These are phyloP conservation scores for Crithidia sp. DNA, from an alignment of 208 protist genomes.

Conservation along the genomic window DNA sequence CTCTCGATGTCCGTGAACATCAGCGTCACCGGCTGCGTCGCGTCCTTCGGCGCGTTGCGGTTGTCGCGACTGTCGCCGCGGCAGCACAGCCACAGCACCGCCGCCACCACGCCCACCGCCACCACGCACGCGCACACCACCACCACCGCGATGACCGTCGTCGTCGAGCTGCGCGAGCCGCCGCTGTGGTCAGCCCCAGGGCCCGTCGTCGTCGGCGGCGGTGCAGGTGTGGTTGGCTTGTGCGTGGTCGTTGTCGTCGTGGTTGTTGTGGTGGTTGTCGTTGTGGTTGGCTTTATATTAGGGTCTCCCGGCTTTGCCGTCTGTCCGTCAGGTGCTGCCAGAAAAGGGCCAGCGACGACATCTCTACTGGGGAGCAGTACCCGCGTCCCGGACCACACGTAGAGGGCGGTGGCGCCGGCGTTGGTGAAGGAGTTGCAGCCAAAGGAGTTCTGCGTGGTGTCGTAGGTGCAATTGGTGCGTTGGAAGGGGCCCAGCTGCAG, in stretches of 20 bases:
- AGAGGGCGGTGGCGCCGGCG: constrained; percentile 4
- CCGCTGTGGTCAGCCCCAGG: neutral
- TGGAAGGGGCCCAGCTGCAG: constrained; percentile 23
- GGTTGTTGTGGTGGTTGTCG: too few species aligned
- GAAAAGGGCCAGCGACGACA: constrained; percentile 10
- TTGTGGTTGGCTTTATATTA: too few species aligned
- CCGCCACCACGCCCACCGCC: constrained; percentile 1
- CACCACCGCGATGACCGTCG: constrained; percentile 10
- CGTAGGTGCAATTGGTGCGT: constrained; percentile 8
- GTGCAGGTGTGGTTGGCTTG: neutral
- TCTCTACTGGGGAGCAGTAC: neutral
- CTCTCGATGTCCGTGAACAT: constrained; percentile 77
- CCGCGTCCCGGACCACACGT: constrained; percentile 12
- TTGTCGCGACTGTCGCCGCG: constrained; percentile 46
- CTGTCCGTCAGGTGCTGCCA: too few species aligned
- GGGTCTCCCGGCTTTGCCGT: too few species aligned
- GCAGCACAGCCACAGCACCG: constrained; percentile 23
- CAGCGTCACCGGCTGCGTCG: constrained; percentile 45
- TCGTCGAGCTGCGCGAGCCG: neutral
- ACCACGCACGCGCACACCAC: neutral
- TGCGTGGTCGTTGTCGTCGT: neutral
- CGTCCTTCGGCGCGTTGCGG: constrained; percentile 59
- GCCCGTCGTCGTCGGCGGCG: neutral
- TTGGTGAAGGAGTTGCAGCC: constrained; percentile 9
- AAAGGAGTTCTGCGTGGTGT: neutral